Conservation (phyloP, 2,329 filamentous ascomycete genomes). For the Aspergillus clavatus region DNA sequence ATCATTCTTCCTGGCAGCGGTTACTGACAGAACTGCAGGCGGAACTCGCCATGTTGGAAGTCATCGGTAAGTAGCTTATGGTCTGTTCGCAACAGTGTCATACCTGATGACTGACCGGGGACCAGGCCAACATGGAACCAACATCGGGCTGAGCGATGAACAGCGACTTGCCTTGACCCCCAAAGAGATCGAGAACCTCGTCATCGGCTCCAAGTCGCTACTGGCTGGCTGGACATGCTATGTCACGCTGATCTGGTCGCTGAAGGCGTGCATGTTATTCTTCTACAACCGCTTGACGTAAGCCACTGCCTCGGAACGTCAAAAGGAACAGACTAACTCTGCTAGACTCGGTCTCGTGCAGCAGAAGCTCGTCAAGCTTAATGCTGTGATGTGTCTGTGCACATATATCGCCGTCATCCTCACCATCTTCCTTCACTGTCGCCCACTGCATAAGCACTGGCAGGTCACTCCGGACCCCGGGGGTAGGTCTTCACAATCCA, state of each 20-base stretch:
- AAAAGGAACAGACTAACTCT: background rate
- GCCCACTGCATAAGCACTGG: slow-evolving; percentile 38
- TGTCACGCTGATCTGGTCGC: slow-evolving; percentile 40
- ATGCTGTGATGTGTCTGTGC: slow-evolving; percentile 24
- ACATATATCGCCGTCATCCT: slow-evolving; percentile 33
- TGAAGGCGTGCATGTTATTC: slow-evolving; percentile 44
- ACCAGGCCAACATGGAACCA: slow-evolving; percentile 39
- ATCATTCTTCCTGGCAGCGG: no score
- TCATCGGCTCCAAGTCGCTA: slow-evolving; percentile 32
- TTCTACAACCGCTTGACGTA: slow-evolving; percentile 44
- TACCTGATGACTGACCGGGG: slow-evolving; percentile 3
- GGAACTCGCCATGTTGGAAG: slow-evolving; percentile 17
- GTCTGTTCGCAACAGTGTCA: no score
- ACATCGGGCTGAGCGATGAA: slow-evolving; percentile 34
- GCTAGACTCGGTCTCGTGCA: slow-evolving; percentile 35
- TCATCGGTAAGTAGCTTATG: slow-evolving; percentile 16
- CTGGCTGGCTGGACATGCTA: slow-evolving; percentile 42
- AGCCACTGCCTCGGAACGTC: slow-evolving; percentile 4
- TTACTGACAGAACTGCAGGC: slow-evolving; percentile 6
- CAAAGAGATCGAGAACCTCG: slow-evolving; percentile 24
- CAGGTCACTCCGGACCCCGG: slow-evolving; percentile 42
- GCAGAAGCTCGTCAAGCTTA: slow-evolving; percentile 37
- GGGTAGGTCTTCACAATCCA: slow-evolving; percentile 22
- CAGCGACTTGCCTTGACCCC: slow-evolving; percentile 28
- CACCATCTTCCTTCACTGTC: slow-evolving; percentile 36